Percentiles rank a stretch among this genome's conserved stretches.
phyloP scores from a whole-genome alignment of 31 red algal species.

The Endocladia muricata region DNA sequence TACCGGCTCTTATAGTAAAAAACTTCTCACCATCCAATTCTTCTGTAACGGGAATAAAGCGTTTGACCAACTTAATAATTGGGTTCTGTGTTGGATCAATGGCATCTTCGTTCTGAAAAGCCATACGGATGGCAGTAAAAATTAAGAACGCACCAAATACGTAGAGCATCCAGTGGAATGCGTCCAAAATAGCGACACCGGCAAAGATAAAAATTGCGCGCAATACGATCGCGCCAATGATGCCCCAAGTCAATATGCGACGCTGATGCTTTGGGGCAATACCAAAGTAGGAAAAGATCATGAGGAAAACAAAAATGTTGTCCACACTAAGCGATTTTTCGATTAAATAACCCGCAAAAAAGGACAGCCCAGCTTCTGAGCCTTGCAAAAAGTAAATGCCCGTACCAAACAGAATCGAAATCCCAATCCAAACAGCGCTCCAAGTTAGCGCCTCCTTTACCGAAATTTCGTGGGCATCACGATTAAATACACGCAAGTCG shows the following conservation, averaged over 20 bases:
- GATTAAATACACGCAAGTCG: too few species aligned
- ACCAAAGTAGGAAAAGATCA: slow-evolving; percentile 87
- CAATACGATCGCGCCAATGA: slow-evolving; percentile 68
- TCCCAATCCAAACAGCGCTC: neutral
- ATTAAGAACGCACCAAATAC: slow-evolving; percentile 79
- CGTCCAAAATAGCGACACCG: slow-evolving; percentile 62
- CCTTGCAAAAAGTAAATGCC: too few species aligned
- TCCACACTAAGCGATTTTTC: slow-evolving; percentile 92
- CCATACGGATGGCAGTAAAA: slow-evolving; percentile 52
- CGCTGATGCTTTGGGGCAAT: slow-evolving; percentile 76
- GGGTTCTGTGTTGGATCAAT: slow-evolving; percentile 46
- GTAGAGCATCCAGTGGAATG: slow-evolving; percentile 62
- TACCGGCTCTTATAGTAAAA: slow-evolving; percentile 43
- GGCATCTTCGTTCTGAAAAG: slow-evolving; percentile 51
- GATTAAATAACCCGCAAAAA: slow-evolving; percentile 83
- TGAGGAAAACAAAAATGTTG: slow-evolving; percentile 96
- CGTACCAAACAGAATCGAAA: neutral
- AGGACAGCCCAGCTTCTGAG: slow-evolving; percentile 25
- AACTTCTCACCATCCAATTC: slow-evolving; percentile 55
- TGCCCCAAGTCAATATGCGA: slow-evolving; percentile 73
- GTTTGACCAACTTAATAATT: slow-evolving; percentile 54
- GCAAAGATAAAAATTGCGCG: slow-evolving; percentile 81
- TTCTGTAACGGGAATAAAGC: slow-evolving; percentile 57
- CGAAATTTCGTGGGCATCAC: too few species aligned
- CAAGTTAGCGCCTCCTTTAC: too few species aligned